Conservation (phyloP, 148 eudicot species). For the Fallopia convolvulus region DNA sequence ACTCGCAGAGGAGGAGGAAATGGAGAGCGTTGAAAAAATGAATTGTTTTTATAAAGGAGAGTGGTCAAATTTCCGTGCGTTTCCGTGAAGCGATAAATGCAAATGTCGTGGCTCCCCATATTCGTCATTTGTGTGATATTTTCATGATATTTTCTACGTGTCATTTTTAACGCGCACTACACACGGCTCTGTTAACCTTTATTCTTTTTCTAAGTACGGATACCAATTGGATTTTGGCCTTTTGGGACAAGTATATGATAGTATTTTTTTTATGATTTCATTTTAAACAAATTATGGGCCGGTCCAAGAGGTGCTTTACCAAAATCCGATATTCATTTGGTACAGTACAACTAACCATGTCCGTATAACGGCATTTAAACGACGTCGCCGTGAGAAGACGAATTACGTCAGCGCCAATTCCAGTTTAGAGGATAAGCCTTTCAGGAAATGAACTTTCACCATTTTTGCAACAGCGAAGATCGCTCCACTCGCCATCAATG, state of each 20-base stretch:
- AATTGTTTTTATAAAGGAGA: background rate
- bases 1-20: background rate
- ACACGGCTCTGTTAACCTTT: background rate
- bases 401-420: background rate
- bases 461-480: background rate
- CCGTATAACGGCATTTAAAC: background rate
- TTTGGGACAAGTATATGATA: too few species aligned
- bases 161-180: background rate
- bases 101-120: background rate
- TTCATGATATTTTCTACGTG: background rate
- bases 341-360: too few species aligned
- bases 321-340: too few species aligned
- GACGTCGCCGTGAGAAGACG: background rate
- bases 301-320: too few species aligned
- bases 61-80: background rate
- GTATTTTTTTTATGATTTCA: too few species aligned
- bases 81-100: background rate
- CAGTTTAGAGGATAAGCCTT: background rate
- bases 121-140: background rate
- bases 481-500: conserved; percentile 18
- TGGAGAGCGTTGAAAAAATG: background rate
- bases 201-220: background rate
- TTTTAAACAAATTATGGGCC: too few species aligned
- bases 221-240: too few species aligned
- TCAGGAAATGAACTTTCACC: background rate